These are phyloP conservation scores for Volvox reticuliferus DNA, from an alignment of 139 green algal species.

Conservation along the genomic window DNA sequence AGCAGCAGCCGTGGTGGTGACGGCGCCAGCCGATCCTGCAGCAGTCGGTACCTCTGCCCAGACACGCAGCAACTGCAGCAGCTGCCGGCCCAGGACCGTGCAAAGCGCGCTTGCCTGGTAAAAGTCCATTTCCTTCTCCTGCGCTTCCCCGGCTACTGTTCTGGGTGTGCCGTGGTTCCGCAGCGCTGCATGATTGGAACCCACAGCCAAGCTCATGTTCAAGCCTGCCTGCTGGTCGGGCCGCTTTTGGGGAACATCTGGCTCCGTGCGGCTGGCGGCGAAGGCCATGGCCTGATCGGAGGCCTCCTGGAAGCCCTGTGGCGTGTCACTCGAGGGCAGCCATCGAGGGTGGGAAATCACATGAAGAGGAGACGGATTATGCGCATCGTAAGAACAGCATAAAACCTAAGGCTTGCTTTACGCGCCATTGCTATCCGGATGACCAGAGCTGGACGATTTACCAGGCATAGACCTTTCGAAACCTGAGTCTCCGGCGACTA, in stretches of 20 bases:
- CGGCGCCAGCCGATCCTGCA: background rate
- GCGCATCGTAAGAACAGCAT: too few relatives aligned
- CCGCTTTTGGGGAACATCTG: background rate
- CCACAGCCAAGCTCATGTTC: background rate
- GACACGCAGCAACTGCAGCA: slow-evolving; percentile 6
- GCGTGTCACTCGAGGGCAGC: too few relatives aligned
- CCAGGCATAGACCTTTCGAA: too few relatives aligned
- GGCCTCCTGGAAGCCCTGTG: background rate
- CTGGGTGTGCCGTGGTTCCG: background rate
- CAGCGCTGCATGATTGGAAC: background rate
- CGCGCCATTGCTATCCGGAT: too few relatives aligned
- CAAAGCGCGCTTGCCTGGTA: background rate
- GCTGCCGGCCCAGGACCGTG: background rate
- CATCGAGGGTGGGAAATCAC: too few relatives aligned
- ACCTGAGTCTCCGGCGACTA: too few relatives aligned
- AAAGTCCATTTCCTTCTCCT: slow-evolving; percentile 16
- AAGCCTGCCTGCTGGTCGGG: background rate
- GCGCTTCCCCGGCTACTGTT: background rate
- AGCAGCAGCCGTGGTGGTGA: background rate
- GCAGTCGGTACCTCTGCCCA: background rate
- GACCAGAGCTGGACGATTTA: too few relatives aligned
- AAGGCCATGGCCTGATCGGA: background rate
- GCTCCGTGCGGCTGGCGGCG: background rate
- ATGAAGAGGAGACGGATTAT: too few relatives aligned
- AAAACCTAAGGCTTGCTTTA: too few relatives aligned